Evolutionary conservation across 2,329 filamentous ascomycete genomes (phyloP), one percentile per base, ranked within the genome.

Genomic region (Ceratocystis cubensis): DNA sequence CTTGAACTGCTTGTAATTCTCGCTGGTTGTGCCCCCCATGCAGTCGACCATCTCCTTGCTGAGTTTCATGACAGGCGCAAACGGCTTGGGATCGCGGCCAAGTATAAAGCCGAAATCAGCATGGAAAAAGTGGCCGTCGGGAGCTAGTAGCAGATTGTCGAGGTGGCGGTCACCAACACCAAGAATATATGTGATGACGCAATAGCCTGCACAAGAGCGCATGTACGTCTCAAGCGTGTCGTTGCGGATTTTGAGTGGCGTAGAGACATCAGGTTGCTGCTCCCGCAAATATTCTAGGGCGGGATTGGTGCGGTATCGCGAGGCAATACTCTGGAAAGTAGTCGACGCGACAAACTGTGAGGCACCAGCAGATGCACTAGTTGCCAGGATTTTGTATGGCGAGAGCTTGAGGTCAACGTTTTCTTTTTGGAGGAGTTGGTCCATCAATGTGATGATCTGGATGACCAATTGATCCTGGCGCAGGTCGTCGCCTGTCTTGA

Each of bases 31-130:
- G 13, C 94, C 94, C 50, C 95, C 95, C 91, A 99, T 96, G 69
- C 92, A 94, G 72, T 99, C 94, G 2, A 97, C 90, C 94, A 99
- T 99, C 73, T 99, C 93, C 71, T 92, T 93, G 73, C 88, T 93
- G 7, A 99, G 84, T 75, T 99, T 99, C 87, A 99, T 96, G 64
- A 93, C 86, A 0, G 94, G 94, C 0, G 94, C 93, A 73, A 99
- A 97, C 0, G 94, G 94, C 73, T 99, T 99, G 0, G 94, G 94
- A 71, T 99, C 94, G 50, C 94, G 89, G 20, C 94, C 94, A 1
- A 99, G 87, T 69, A 99, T 99, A 76, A 96, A 99, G 53, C 95
- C 94, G 72, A 99, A 99, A 75, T 99, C 94, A 37, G 93, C 92
- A 74, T 99, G 94, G 82, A 99, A 96, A 79, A 99, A 99, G 75